Conservation (phyloP, 2,329 filamentous ascomycete genomes). For the Tolypocladium paradoxum region DNA sequence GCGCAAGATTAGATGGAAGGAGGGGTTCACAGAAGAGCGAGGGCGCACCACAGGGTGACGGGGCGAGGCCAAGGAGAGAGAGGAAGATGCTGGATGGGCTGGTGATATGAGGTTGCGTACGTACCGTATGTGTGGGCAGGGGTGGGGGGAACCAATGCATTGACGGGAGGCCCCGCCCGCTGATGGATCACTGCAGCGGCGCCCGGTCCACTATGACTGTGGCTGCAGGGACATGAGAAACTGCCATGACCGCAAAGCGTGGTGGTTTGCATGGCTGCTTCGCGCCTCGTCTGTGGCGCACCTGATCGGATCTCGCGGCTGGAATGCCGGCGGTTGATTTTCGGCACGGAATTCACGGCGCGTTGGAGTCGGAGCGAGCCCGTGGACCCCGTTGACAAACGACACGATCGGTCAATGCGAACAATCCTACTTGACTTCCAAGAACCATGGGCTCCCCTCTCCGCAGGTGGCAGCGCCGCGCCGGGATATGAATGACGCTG, state of each 20-base stretch:
- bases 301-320: not conserved
- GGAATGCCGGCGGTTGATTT: not conserved
- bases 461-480: not conserved
- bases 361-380: no score
- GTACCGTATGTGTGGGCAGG: no score
- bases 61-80: not conserved
- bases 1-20: not conserved
- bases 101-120: not conserved
- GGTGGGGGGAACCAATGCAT: no score
- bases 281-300: no score
- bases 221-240: no score
- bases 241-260: no score
- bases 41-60: not conserved
- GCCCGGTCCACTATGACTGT: not conserved
- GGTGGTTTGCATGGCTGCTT: no score
- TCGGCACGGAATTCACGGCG: not conserved
- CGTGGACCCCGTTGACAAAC: not conserved
- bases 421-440: not conserved
- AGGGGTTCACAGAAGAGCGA: not conserved
- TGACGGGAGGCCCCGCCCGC: no score
- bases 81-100: not conserved
- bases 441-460: not conserved
- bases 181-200: no score
- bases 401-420: not conserved
- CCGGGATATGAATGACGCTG: not conserved